Evolutionary conservation across 495 filamentous ascomycete species (phyloP), one percentile per base, ranked within the genome.

Genomic region (Clavariopsis aquatica): DNA sequence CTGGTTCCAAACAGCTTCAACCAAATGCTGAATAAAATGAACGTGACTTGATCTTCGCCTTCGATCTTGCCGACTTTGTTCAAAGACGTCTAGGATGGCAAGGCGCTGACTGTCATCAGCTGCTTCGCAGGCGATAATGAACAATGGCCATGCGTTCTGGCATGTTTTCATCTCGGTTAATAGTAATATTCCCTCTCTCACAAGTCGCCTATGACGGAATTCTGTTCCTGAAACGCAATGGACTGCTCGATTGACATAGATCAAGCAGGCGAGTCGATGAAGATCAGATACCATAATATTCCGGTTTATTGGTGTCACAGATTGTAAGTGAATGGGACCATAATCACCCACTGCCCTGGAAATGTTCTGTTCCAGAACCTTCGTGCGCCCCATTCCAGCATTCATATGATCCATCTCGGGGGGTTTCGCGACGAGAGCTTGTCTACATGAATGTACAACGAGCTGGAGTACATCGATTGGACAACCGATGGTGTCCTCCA

Each of bases 91-190:
- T 41, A 70, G 38, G 49, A 70, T 58, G 20, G 63, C 58, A 55
- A 66, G 63, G 15, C 67, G 56, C 63, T 70, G 67, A 24, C 52
- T 57, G 57, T 70, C 67, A 43, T 61, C 57, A 41, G 52, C 43
- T 52, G 67, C 67, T 67, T 70, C 67, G 49, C 67, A 70, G 22
- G 36, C 67, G 38, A 70, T 62, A 53, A 70, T 66, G 51, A 70
- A 70, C 41, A 66, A 49, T 49, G 67, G 67, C 63, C 67, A 70
- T n/a, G 67, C 63, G 41, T 57, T 54, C 63, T 70, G 63, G 52
- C 67, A 70, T 59, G 63, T 66, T 38, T 17, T 31, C 63, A 70
- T 57, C 34, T 62, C 38, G 58, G 43, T 59, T 45, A 70, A 53
- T 27, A 66, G 53, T 1, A 53, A 41, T 52, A 70, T 66, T 45